Percentiles rank a stretch among this genome's conserved stretches.
Evolutionary conservation across 345 rosid genomes (phyloP).

Genomic region (Isatis tinctoria): DNA sequence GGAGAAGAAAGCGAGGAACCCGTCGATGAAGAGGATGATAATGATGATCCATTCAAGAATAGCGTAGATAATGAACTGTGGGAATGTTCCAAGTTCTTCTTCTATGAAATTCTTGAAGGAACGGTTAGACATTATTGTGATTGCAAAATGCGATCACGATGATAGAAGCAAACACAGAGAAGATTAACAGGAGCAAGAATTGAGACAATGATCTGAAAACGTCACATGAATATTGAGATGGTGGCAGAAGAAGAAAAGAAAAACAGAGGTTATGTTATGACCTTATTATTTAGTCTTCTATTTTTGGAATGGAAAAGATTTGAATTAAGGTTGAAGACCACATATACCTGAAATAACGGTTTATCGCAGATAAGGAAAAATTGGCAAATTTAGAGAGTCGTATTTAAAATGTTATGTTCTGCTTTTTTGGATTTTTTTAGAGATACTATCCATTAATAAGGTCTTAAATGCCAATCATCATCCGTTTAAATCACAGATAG

Average conservation of each 20-base stretch:
- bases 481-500: background rate
- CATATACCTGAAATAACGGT: slow-evolving; percentile 30
- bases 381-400: slow-evolving; percentile 13
- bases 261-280: slow-evolving; percentile 12
- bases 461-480: background rate
- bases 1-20: slow-evolving; percentile 63
- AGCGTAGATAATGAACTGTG: slow-evolving; percentile 59
- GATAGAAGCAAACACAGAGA: background rate
- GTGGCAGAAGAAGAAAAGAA: background rate
- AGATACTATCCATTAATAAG: background rate
- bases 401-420: background rate
- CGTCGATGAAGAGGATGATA: slow-evolving; percentile 66
- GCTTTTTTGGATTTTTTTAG: background rate
- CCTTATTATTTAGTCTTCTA: slow-evolving; percentile 21
- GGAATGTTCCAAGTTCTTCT: slow-evolving; percentile 65
- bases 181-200: background rate
- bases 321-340: background rate
- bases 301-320: background rate
- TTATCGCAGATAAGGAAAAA: slow-evolving; percentile 8
- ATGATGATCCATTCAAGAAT: slow-evolving; percentile 86
- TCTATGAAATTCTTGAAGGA: slow-evolving; percentile 64
- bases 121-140: slow-evolving; percentile 46
- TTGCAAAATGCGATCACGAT: slow-evolving; percentile 4
- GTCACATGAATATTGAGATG: slow-evolving; percentile 22
- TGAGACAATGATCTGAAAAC: slow-evolving; percentile 13